Evolutionary conservation across 148 eudicot genomes (phyloP).

Genomic region (Rhododendron williamsianum): DNA sequence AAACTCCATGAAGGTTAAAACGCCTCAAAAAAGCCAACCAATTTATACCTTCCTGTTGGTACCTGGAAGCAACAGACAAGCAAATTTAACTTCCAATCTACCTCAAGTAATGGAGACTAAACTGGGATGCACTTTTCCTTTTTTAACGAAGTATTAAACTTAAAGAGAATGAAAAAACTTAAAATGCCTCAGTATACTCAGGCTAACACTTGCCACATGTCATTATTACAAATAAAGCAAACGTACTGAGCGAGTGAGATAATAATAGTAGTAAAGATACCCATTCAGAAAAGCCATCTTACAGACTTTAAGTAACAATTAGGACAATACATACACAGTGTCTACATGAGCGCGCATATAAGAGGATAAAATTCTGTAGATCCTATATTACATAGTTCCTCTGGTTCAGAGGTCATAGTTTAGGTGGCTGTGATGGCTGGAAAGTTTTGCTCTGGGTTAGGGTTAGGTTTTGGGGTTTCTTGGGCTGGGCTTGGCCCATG

Average conservation of each 20-base stretch:
- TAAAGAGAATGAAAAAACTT: background rate
- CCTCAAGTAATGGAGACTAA: background rate
- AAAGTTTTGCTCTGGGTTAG: too few species aligned
- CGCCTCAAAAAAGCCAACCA: constrained; percentile 97
- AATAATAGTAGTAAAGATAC: background rate
- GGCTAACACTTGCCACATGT: background rate
- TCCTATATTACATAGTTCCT: background rate
- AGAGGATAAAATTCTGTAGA: background rate
- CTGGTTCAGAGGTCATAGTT: background rate
- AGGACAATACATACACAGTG: background rate
- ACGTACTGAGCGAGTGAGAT: background rate
- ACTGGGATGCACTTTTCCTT: background rate
- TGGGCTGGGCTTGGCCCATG: too few species aligned
- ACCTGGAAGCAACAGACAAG: constrained; percentile 34
- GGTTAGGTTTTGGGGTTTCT: too few species aligned
- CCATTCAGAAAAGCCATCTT: background rate
- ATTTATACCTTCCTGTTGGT: constrained; percentile 98
- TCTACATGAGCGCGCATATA: background rate
- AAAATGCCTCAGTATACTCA: background rate
- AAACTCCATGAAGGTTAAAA: constrained; percentile 93
- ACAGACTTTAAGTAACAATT: background rate
- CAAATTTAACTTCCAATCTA: background rate
- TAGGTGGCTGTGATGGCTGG: too few species aligned
- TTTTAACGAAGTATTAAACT: background rate
- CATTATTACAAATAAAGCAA: background rate